These are phyloP conservation scores for Lasiosphaeris hirsuta DNA, from an alignment of 495 filamentous ascomycete genomes.

Conservation along the genomic window DNA sequence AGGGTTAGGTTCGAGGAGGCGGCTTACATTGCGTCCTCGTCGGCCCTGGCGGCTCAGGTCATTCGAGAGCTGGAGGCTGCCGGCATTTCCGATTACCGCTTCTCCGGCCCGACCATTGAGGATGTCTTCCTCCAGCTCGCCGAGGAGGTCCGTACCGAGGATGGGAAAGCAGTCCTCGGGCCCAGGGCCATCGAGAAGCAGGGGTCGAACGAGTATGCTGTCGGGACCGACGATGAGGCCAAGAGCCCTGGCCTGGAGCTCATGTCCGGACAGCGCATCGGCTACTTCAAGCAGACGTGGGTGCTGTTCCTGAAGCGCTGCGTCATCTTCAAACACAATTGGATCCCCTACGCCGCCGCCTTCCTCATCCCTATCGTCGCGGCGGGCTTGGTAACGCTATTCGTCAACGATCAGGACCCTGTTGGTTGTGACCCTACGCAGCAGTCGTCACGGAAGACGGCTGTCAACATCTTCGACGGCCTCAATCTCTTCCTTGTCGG, in stretches of 20 bases:
- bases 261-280: conserved; percentile 62
- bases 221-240: conserved; percentile 18
- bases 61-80: conserved; percentile 61
- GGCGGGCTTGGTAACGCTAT: conserved; percentile 69
- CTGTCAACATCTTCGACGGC: conserved; percentile 33
- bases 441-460: conserved; percentile 20
- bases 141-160: conserved; percentile 56
- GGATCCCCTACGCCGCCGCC: conserved; percentile 67
- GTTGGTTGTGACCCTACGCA: conserved; percentile 57
- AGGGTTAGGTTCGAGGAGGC: conserved; percentile 64
- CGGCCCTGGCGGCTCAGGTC: conserved; percentile 59
- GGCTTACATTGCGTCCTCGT: conserved; percentile 63
- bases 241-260: conserved; percentile 51
- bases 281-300: conserved; percentile 60
- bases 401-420: conserved; percentile 55
- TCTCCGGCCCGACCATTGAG: conserved; percentile 81
- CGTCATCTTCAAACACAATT: conserved; percentile 72
- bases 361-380: conserved; percentile 72
- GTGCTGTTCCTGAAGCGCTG: conserved; percentile 74
- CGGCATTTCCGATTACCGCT: conserved; percentile 65
- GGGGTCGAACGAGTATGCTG: conserved; percentile 23
- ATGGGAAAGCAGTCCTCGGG: conserved; percentile 14
- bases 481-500: conserved; percentile 50
- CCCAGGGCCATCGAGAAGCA: conserved; percentile 26
- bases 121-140: conserved; percentile 83